These are phyloP conservation scores for Ganoderma leucocontextum DNA, from an alignment of 1,284 basidiomycete species.

Conservation along the genomic window DNA sequence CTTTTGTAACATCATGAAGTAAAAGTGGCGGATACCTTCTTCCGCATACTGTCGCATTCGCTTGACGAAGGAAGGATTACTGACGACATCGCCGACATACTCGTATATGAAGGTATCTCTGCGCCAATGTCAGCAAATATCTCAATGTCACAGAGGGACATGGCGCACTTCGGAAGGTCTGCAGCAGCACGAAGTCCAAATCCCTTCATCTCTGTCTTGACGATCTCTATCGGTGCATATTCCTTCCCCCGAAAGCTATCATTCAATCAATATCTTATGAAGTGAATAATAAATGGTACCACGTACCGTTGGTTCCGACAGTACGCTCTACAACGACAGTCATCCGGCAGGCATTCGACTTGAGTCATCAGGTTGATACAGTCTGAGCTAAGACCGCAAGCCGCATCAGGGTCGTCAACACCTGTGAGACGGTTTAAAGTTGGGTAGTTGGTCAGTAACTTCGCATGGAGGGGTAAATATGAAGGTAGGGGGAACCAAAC, in stretches of 20 bases:
- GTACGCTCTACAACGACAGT: slow-evolving; percentile 84
- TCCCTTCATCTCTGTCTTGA: slow-evolving; percentile 95
- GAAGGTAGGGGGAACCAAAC: neutral
- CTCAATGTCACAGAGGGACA: neutral
- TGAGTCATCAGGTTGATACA: slow-evolving; percentile 99
- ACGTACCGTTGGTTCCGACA: slow-evolving; percentile 95
- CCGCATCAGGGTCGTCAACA: slow-evolving; percentile 62
- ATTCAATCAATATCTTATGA: slow-evolving; percentile 20
- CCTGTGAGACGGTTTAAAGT: neutral
- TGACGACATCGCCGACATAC: slow-evolving; percentile 97
- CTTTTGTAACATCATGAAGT: slow-evolving; percentile 99
- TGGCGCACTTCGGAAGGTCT: slow-evolving; percentile 77
- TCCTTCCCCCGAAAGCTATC: slow-evolving; percentile 85
- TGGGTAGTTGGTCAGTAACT: slow-evolving; percentile 24
- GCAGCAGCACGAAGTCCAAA: slow-evolving; percentile 86
- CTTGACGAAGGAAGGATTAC: slow-evolving; percentile 87
- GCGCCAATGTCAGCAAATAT: neutral
- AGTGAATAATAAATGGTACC: neutral
- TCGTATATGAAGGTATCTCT: slow-evolving; percentile 97
- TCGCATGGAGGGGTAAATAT: neutral
- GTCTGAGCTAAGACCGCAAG: slow-evolving; percentile 90
- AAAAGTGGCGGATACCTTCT: slow-evolving; percentile 96
- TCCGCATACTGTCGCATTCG: slow-evolving; percentile 94
- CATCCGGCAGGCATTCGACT: slow-evolving; percentile 91
- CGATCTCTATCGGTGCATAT: slow-evolving; percentile 91